Conservation (phyloP, 1,284 basidiomycete genomes). For the Xanthoconium separans region DNA sequence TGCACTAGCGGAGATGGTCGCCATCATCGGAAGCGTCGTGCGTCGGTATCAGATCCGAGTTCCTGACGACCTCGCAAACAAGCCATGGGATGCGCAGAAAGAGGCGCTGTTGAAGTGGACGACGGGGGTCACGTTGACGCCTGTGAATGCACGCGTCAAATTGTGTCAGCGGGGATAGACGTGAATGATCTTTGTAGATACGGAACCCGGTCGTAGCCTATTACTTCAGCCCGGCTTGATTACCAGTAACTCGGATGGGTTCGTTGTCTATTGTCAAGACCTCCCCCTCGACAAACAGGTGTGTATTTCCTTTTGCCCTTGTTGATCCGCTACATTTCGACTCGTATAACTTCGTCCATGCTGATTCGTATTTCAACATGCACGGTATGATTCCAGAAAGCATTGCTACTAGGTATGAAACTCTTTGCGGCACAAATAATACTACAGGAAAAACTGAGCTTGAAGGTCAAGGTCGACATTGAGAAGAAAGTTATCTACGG, state of each 20-base stretch:
- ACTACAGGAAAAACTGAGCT: constrained; percentile 69
- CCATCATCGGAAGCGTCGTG: constrained; percentile 31
- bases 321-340: no score
- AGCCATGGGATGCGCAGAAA: constrained; percentile 28
- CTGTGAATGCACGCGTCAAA: constrained; percentile 25
- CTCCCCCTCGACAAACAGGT: no score
- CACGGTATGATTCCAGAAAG: constrained; percentile 35
- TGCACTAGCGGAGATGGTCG: constrained; percentile 27
- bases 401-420: constrained; percentile 61
- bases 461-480: constrained; percentile 65
- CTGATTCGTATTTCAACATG: neutral
- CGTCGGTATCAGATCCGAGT: constrained; percentile 32
- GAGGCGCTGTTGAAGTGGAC: constrained; percentile 31
- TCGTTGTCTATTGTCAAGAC: no score
- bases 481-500: constrained; percentile 68
- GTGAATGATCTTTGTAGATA: no score
- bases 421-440: constrained; percentile 69
- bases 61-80: constrained; percentile 32
- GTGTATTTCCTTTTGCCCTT: no score
- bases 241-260: no score
- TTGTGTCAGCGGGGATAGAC: constrained; percentile 18
- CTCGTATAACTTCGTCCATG: no score
- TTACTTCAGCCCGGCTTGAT: no score
- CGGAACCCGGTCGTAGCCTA: no score
- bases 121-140: constrained; percentile 32